A percentile compares a stretch with the other conserved stretches of the same genome.
Evolutionary conservation across 2,329 filamentous ascomycete species (phyloP).

Genomic region (Alternaria rosae): DNA sequence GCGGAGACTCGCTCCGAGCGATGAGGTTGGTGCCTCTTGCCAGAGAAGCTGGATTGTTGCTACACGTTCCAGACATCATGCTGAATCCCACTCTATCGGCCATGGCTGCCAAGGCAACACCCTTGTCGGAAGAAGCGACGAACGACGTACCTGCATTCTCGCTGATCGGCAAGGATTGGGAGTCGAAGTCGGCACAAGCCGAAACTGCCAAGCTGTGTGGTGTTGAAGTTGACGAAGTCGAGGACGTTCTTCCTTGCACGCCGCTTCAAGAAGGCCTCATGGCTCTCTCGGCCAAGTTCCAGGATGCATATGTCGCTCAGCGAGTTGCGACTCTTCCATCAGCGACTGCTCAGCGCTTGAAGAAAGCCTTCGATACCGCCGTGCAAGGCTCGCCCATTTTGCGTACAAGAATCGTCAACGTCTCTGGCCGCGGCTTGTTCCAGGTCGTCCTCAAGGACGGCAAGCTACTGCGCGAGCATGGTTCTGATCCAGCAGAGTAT

Average conservation of each 20-base stretch:
- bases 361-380: constrained; percentile 49
- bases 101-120: constrained; percentile 54
- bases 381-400: constrained; percentile 45
- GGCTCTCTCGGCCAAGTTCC: constrained; percentile 49
- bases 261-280: constrained; percentile 53
- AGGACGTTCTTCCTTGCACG: constrained; percentile 54
- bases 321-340: constrained; percentile 43
- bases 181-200: constrained; percentile 39
- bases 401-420: constrained; percentile 51
- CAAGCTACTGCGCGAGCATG: constrained; percentile 39
- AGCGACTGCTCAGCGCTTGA: constrained; percentile 42
- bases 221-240: constrained; percentile 32
- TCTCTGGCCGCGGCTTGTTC: constrained; percentile 46
- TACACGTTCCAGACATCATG: constrained; percentile 67
- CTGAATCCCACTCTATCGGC: constrained; percentile 53
- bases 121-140: constrained; percentile 24
- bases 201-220: constrained; percentile 51
- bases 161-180: constrained; percentile 35
- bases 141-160: constrained; percentile 45
- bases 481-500: constrained; percentile 40
- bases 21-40: constrained; percentile 66
- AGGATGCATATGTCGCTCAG: constrained; percentile 51
- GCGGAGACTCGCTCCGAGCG: constrained; percentile 60
- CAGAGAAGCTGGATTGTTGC: constrained; percentile 55
- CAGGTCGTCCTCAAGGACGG: constrained; percentile 49